Conservation (phyloP, 2,329 filamentous ascomycete genomes). For the Venturia carpophila region DNA sequence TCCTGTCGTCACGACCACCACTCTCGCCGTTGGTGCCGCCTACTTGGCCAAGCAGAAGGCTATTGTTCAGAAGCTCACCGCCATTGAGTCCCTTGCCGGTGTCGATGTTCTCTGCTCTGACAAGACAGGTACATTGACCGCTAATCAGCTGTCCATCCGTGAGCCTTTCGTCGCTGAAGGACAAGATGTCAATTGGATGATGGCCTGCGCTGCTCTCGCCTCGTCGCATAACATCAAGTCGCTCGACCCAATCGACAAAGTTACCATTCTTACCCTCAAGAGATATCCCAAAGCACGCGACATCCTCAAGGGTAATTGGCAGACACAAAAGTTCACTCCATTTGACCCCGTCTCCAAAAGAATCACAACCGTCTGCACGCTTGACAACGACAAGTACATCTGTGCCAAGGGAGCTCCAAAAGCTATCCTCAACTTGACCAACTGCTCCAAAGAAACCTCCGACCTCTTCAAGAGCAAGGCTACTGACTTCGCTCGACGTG, state of each 20-base stretch:
- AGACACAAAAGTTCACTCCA: constrained; percentile 67
- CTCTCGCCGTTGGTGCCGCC: constrained; percentile 66
- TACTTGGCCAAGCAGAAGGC: constrained; percentile 72
- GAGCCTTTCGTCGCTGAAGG: constrained; percentile 71
- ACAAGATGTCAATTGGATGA: constrained; percentile 77
- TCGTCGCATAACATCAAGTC: constrained; percentile 74
- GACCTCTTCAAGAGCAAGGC: constrained; percentile 64
- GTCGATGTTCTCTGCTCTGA: constrained; percentile 74
- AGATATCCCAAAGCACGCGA: constrained; percentile 70
- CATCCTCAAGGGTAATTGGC: constrained; percentile 67
- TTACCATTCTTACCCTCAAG: constrained; percentile 68
- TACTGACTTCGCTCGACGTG: constrained; percentile 66
- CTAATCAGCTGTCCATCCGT: constrained; percentile 67
- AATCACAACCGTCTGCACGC: constrained; percentile 62
- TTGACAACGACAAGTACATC: constrained; percentile 61
- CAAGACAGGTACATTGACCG: constrained; percentile 71
- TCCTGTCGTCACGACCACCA: constrained; percentile 70
- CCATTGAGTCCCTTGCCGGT: constrained; percentile 66
- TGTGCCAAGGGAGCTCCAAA: constrained; percentile 74
- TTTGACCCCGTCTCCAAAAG: constrained; percentile 76
- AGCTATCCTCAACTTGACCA: constrained; percentile 61
- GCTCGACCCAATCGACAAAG: constrained; percentile 71
- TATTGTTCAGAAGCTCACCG: constrained; percentile 72
- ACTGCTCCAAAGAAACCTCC: constrained; percentile 58
- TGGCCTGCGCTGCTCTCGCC: constrained; percentile 68